Evolutionary conservation across 495 filamentous ascomycete genomes (phyloP), one percentile per base, ranked within the genome.

Genomic region (Hypoxylon cercidicola): DNA sequence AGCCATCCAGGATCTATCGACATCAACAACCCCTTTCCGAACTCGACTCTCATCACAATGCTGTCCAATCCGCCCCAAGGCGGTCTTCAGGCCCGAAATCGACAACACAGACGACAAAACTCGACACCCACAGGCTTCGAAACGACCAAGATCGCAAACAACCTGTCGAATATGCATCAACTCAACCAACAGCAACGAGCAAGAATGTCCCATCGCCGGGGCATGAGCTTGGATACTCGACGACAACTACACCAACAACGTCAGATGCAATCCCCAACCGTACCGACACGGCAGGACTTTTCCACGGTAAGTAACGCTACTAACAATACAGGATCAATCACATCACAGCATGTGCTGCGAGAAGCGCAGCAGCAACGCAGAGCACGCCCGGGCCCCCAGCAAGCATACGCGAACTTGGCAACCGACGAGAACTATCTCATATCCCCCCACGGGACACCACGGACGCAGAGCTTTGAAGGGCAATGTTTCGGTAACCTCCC

Each of bases 41-140:
- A 84, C 84, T 87, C 85, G 57, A 78, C 84, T 78, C 81, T 66
- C 82, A 83, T 77, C 75, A 84, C 79, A 75, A 93, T 95, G 91
- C 85, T 93, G 86, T 90, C 90, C 74, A 87, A 89, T 79, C 83
- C 86, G 64, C 62, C 69, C 55, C 58, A 72, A 15, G 85, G 82
- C 75, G 86, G 77, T 79, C 81, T 89, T 77, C 87, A 90, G 64
- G 79, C 82, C 68, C 89, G 88, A 77, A 86, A 87, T 72, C 85
- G 87, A 74, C 87, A 86, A 81, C 92, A 96, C 78, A 87, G 91
- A 73, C 90, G 93, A 75, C 92, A 94, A 81, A 89, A 92, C 71
- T 97, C 93, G 70, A 95, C 91, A 70, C 92, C 93, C 57, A 85
- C 85, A 58, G 84, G 82, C 66, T 90, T 89, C 76, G 89, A 91